These are phyloP conservation scores for Oropetium thomaeum DNA, from an alignment of 176 grass and related monocot genomes.

Conservation along the genomic window DNA sequence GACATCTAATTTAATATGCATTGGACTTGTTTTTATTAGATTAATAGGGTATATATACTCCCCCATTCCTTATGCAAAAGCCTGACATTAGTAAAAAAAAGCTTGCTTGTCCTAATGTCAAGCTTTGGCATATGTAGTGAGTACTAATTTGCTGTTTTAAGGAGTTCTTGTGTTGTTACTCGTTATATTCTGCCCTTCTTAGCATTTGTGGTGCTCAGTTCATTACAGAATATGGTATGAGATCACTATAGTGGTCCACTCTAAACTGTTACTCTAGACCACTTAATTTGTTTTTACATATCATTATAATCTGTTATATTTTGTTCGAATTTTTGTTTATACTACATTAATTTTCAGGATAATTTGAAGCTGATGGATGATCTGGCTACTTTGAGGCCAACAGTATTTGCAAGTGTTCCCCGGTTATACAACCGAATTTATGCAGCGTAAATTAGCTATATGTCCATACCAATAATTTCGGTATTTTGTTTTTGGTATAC, in stretches of 20 bases:
- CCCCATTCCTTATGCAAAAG: neutral
- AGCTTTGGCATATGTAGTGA: neutral
- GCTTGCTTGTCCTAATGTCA: neutral
- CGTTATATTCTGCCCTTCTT: neutral
- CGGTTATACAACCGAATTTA: conserved; percentile 90
- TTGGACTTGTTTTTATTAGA: neutral
- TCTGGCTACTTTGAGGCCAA: conserved; percentile 83
- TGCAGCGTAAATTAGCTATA: conserved; percentile 69
- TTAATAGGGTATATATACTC: neutral
- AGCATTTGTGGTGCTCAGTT: neutral
- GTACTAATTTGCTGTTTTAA: neutral
- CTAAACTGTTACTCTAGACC: neutral
- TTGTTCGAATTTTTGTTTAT: neutral
- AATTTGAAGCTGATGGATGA: conserved; percentile 99
- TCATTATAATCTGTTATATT: neutral
- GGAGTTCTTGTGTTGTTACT: neutral
- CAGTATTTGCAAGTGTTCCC: conserved; percentile 83
- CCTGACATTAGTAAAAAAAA: neutral
- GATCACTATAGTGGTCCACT: too few species aligned
- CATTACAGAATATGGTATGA: neutral
- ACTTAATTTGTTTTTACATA: neutral
- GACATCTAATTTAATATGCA: conserved; percentile 5
- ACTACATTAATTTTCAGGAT: conserved; percentile 57
- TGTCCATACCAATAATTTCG: conserved; percentile 8
- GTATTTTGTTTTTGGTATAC: conserved; percentile 1